These are phyloP conservation scores for Geotrichum cucujoidarum DNA, from an alignment of 1,139 yeast species.

Conservation along the genomic window DNA sequence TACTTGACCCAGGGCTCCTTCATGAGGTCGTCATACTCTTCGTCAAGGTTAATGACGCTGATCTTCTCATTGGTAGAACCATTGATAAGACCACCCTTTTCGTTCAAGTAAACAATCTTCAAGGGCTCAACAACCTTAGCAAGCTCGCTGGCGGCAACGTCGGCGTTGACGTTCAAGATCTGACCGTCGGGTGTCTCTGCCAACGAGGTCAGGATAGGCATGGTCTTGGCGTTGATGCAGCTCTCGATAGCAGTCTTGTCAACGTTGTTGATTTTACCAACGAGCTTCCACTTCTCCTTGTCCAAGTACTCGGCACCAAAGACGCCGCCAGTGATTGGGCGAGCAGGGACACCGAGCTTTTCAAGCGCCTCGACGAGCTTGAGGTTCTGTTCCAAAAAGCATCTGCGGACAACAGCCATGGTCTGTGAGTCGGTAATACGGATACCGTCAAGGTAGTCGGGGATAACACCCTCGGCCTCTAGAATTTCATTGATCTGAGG, in stretches of 20 bases:
- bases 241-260: constrained; percentile 91
- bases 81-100: constrained; percentile 93
- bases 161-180: constrained; percentile 93
- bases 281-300: constrained; percentile 82
- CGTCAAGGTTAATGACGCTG: constrained; percentile 86
- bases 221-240: constrained; percentile 88
- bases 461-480: constrained; percentile 92
- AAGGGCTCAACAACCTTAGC: constrained; percentile 97
- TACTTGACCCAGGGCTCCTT: constrained; percentile 97
- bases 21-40: constrained; percentile 85
- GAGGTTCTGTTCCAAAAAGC: constrained; percentile 91
- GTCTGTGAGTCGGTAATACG: constrained; percentile 92
- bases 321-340: constrained; percentile 97
- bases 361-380: constrained; percentile 92
- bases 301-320: constrained; percentile 90
- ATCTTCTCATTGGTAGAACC: constrained; percentile 89
- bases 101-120: constrained; percentile 91
- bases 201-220: constrained; percentile 89
- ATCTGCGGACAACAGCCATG: constrained; percentile 90
- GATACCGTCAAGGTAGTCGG: constrained; percentile 92
- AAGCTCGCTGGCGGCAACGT: constrained; percentile 96
- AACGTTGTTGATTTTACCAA: constrained; percentile 81
- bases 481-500: constrained; percentile 93
- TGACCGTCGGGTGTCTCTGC: constrained; percentile 97
- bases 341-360: constrained; percentile 92